Percentiles rank a stretch among this genome's conserved stretches.
phyloP scores from a whole-genome alignment of 2,329 filamentous ascomycete species.

The Cadophora malorum region DNA sequence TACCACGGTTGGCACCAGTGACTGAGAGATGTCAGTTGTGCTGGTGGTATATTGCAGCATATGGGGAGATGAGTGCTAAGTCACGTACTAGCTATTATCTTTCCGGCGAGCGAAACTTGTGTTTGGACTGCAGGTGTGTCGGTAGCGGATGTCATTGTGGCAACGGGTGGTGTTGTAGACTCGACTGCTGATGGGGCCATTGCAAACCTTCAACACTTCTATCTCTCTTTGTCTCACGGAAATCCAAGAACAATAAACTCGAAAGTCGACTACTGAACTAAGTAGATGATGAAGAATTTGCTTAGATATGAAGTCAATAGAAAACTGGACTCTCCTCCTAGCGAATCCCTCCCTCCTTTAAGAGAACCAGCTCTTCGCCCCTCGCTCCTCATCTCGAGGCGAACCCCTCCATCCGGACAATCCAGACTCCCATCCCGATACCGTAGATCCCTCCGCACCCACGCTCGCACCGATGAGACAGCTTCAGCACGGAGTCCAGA shows the following conservation, averaged over 20 bases:
- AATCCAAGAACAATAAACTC: too few relatives aligned
- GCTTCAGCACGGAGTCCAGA: not conserved
- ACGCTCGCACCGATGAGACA: not conserved
- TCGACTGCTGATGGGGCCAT: conserved; percentile 29
- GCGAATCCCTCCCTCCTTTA: not conserved
- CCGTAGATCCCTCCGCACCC: not conserved
- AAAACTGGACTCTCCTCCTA: not conserved
- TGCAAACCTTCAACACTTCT: not conserved
- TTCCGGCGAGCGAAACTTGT: conserved; percentile 43
- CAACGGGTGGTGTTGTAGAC: not conserved
- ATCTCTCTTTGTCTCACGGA: not conserved
- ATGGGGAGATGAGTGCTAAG: not conserved
- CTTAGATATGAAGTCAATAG: not conserved
- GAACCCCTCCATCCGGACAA: not conserved
- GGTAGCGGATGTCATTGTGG: not conserved
- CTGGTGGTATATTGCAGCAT: too few relatives aligned
- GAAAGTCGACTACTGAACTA: not conserved
- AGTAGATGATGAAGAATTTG: not conserved
- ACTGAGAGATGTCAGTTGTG: conserved; percentile 35
- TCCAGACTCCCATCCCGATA: not conserved
- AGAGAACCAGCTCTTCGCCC: not conserved
- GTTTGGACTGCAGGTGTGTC: conserved; percentile 21
- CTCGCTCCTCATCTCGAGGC: not conserved
- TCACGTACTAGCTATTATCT: conserved; percentile 46
- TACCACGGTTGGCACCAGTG: conserved; percentile 49